These are phyloP conservation scores for Phytophthora citricola DNA, from an alignment of 352 stramenopile species.

Conservation along the genomic window DNA sequence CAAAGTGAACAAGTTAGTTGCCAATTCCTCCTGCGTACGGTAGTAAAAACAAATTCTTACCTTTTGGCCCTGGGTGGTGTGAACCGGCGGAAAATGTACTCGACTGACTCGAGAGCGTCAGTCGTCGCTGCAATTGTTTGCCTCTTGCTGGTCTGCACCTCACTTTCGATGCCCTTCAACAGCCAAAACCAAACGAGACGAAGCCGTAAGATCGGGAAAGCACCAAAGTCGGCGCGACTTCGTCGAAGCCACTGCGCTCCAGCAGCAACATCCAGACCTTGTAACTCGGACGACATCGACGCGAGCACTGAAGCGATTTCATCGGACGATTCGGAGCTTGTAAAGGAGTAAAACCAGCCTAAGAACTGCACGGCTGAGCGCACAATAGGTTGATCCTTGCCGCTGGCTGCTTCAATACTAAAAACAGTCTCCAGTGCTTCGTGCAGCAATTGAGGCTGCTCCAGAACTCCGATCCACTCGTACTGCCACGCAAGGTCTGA, in stretches of 20 bases:
- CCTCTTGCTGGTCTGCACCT: constrained; percentile 10
- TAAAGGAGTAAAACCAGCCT: constrained; percentile 58
- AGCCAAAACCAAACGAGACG: constrained; percentile 73
- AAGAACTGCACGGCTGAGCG: constrained; percentile 37
- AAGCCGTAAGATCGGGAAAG: constrained; percentile 41
- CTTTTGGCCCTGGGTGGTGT: constrained; percentile 43
- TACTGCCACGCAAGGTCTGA: constrained; percentile 35
- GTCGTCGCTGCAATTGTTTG: constrained; percentile 14
- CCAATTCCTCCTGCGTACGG: neutral
- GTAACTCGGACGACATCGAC: constrained; percentile 36
- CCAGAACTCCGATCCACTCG: constrained; percentile 45
- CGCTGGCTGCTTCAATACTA: neutral
- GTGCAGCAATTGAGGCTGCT: constrained; percentile 33
- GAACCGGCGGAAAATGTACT: constrained; percentile 69
- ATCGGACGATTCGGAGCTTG: constrained; percentile 6
- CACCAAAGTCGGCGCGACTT: constrained; percentile 45
- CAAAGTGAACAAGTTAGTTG: constrained; percentile 2
- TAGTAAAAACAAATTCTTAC: constrained; percentile 23
- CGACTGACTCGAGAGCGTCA: constrained; percentile 58
- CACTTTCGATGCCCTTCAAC: constrained; percentile 36
- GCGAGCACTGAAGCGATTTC: constrained; percentile 28
- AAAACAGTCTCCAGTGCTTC: constrained; percentile 39
- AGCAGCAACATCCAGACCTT: constrained; percentile 10
- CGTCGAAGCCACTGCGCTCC: constrained; percentile 52
- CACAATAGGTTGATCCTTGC: constrained; percentile 1